These are phyloP conservation scores for Podila epicladia DNA, from an alignment of 192 early-diverging fungal genomes.

Conservation along the genomic window DNA sequence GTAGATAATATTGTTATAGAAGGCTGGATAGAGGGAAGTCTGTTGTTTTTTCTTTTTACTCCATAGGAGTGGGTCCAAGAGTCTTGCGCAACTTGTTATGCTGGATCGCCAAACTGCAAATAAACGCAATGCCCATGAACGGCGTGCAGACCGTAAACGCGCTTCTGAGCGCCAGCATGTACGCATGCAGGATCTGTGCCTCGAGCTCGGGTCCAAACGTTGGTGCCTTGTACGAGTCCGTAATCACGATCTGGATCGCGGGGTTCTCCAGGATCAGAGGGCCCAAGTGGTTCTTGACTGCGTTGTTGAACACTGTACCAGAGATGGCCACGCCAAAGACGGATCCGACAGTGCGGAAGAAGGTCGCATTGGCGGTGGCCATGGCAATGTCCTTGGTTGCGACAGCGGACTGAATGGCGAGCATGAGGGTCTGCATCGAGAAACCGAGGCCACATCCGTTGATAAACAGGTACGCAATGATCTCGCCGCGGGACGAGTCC, in stretches of 20 bases:
- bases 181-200: slow-evolving; percentile 54
- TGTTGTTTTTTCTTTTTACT: slow-evolving; percentile 5
- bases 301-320: slow-evolving; percentile 49
- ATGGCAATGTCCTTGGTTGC: slow-evolving; percentile 66
- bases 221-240: slow-evolving; percentile 42
- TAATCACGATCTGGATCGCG: slow-evolving; percentile 2
- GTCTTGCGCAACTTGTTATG: slow-evolving; percentile 32
- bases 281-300: slow-evolving; percentile 35
- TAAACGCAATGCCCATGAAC: slow-evolving; percentile 56
- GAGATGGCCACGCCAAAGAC: slow-evolving; percentile 55
- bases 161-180: slow-evolving; percentile 56
- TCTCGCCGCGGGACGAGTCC: slow-evolving; percentile 53
- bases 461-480: slow-evolving; percentile 72
- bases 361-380: slow-evolving; percentile 71
- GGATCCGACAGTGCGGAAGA: slow-evolving; percentile 59
- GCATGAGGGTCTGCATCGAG: slow-evolving; percentile 72
- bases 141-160: slow-evolving; percentile 62
- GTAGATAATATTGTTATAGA: neutral
- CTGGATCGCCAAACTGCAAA: slow-evolving; percentile 53
- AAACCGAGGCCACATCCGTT: slow-evolving; percentile 80
- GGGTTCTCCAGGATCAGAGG: slow-evolving; percentile 13
- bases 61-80: slow-evolving; percentile 24
- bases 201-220: slow-evolving; percentile 45
- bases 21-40: neutral
- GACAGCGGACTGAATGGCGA: slow-evolving; percentile 76